Conservation (phyloP, 352 stramenopile species). For the Phytophthora uliginosa region DNA sequence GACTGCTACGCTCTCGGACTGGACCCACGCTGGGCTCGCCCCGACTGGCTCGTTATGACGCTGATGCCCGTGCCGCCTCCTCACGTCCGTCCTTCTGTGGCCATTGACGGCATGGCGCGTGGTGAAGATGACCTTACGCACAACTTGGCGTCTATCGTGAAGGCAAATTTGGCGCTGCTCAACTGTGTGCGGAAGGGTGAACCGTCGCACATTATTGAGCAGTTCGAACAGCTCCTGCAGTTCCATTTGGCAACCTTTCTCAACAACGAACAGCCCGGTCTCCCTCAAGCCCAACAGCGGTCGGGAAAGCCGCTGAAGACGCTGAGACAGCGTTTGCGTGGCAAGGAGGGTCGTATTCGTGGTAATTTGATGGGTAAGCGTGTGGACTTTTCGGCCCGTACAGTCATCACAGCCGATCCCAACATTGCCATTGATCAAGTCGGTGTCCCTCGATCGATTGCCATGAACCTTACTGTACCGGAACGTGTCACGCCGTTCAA, state of each 20-base stretch:
- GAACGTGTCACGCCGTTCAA: slow-evolving; percentile 99
- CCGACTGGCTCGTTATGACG: slow-evolving; percentile 99
- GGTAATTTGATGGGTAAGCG: slow-evolving; percentile 99
- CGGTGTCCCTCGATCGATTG: slow-evolving; percentile 98
- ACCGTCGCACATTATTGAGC: slow-evolving; percentile 96
- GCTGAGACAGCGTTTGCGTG: slow-evolving; percentile 95
- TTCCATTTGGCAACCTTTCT: slow-evolving; percentile 95
- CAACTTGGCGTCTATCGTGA: slow-evolving; percentile 98
- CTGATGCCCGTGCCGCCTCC: slow-evolving; percentile 98
- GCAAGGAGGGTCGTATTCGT: slow-evolving; percentile 99
- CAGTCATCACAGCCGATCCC: slow-evolving; percentile 99
- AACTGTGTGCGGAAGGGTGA: slow-evolving; percentile 97
- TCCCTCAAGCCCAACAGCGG: slow-evolving; percentile 97
- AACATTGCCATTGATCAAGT: slow-evolving; percentile 99
- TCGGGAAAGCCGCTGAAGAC: slow-evolving; percentile 99
- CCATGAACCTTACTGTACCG: slow-evolving; percentile 99
- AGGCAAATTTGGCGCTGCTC: slow-evolving; percentile 97
- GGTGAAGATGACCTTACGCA: slow-evolving; percentile 99
- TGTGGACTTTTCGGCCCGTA: slow-evolving; percentile 99
- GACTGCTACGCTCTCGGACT: slow-evolving; percentile 97
- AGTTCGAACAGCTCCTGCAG: slow-evolving; percentile 91
- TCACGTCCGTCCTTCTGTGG: slow-evolving; percentile 98
- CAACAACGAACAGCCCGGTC: slow-evolving; percentile 98
- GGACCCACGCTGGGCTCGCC: slow-evolving; percentile 95
- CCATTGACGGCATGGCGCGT: slow-evolving; percentile 93